These are phyloP conservation scores for Inonotus obliquus DNA, from an alignment of 1,284 basidiomycete species.

Conservation along the genomic window DNA sequence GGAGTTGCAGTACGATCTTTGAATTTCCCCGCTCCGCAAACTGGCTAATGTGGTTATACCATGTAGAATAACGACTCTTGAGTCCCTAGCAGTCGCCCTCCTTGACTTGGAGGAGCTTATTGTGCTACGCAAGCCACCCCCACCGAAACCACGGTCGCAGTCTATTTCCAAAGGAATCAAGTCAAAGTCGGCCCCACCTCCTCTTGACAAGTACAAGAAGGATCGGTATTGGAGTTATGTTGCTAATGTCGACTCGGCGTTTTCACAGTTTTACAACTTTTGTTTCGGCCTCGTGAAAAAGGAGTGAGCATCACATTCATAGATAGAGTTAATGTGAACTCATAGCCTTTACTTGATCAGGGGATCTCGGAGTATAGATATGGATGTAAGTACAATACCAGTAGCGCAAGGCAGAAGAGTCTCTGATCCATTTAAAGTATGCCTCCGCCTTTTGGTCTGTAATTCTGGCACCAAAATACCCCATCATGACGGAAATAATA, in stretches of 20 bases:
- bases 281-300: constrained; percentile 68
- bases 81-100: constrained; percentile 44
- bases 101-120: constrained; percentile 60
- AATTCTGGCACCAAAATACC: constrained; percentile 56
- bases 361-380: constrained; percentile 68
- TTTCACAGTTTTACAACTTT: constrained; percentile 60
- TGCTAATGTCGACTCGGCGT: constrained; percentile 45
- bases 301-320: constrained; percentile 31
- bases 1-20: constrained; percentile 47
- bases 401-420: background rate
- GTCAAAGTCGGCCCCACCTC: constrained; percentile 28
- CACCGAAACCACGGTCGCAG: constrained; percentile 22
- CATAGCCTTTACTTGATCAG: constrained; percentile 32
- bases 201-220: constrained; percentile 50
- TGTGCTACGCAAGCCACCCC: constrained; percentile 42
- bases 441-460: constrained; percentile 72
- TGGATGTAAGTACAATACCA: constrained; percentile 49
- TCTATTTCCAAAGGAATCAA: constrained; percentile 30
- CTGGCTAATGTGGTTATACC: background rate
- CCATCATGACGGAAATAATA: constrained; percentile 56
- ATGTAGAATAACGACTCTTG: constrained; percentile 53
- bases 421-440: constrained; percentile 38
- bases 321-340: background rate
- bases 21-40: background rate
- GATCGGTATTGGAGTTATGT: constrained; percentile 47